Percentiles rank a stretch among this genome's conserved stretches.
phyloP scores from a whole-genome alignment of 164 flowering plant genomes.

The Santalum album region DNA sequence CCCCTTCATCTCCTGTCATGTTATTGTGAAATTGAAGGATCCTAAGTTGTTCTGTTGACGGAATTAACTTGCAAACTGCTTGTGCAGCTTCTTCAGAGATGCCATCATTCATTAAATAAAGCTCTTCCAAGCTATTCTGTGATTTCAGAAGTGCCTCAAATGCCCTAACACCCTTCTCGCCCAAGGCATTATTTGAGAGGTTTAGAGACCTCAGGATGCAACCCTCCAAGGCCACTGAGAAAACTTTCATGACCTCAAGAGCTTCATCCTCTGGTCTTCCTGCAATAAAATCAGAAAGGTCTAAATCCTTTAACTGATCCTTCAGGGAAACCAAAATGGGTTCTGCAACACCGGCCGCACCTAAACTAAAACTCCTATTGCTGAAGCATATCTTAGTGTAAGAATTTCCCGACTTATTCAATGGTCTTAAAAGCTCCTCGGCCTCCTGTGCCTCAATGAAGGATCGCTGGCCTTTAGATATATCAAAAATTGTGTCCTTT shows the following conservation, averaged over 20 bases:
- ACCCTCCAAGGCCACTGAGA: constrained; percentile 67
- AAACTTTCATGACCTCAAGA: constrained; percentile 74
- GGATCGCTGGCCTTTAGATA: constrained; percentile 60
- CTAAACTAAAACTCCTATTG: constrained; percentile 80
- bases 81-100: constrained; percentile 91
- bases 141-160: constrained; percentile 71
- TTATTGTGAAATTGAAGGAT: constrained; percentile 85
- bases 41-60: constrained; percentile 70
- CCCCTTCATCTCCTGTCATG: constrained; percentile 97
- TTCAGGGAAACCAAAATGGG: constrained; percentile 63
- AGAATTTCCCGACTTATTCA: constrained; percentile 47
- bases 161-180: constrained; percentile 93
- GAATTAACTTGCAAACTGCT: constrained; percentile 74
- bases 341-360: constrained; percentile 71
- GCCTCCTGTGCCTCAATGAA: constrained; percentile 82
- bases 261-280: constrained; percentile 87
- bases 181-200: constrained; percentile 85
- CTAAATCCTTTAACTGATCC: constrained; percentile 70
- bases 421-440: constrained; percentile 51
- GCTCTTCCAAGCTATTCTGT: constrained; percentile 71
- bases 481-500: constrained; percentile 55
- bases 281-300: constrained; percentile 83
- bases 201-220: constrained; percentile 51
- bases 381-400: constrained; percentile 81
- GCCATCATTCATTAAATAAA: constrained; percentile 86